Percentiles rank a stretch among this genome's conserved stretches.
Conservation (phyloP, 108 stramenopile species). For the Epithemia pelagica region DNA sequence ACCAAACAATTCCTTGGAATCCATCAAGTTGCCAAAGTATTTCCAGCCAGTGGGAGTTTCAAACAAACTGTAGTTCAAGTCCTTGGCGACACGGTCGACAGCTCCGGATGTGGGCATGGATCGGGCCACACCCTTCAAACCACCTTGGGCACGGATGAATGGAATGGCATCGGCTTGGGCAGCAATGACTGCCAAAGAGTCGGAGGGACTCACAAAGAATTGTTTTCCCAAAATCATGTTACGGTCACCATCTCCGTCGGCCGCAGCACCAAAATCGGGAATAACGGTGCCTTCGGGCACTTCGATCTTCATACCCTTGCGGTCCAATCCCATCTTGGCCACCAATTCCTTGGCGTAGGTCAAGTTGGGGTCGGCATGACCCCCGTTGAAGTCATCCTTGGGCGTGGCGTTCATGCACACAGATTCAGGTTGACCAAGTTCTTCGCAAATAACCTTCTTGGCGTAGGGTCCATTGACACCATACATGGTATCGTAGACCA, state of each 20-base stretch:
- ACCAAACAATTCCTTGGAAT: conserved; percentile 87
- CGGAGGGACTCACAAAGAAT: conserved; percentile 99
- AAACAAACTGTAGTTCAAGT: conserved; percentile 88
- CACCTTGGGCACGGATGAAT: conserved; percentile 94
- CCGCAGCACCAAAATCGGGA: conserved; percentile 97
- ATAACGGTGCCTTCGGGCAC: conserved; percentile 50
- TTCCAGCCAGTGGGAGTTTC: conserved; percentile 99
- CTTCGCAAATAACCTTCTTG: conserved; percentile 89
- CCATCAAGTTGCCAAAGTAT: conserved; percentile 99
- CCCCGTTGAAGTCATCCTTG: conserved; percentile 96
- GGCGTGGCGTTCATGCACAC: conserved; percentile 84
- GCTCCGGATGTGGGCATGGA: conserved; percentile 99
- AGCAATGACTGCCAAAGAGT: conserved; percentile 97
- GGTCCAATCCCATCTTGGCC: conserved; percentile 86
- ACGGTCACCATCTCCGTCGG: conserved; percentile 99
- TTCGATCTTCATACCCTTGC: conserved; percentile 73
- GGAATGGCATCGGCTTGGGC: conserved; percentile 95
- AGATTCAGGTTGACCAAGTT: conserved; percentile 80
- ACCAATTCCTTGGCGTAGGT: conserved; percentile 99
- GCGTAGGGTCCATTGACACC: conserved; percentile 98
- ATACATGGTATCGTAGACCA: conserved; percentile 98
- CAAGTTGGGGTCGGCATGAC: conserved; percentile 99
- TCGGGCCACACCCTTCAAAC: conserved; percentile 95
- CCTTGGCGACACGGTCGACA: conserved; percentile 95
- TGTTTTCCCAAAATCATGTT: conserved; percentile 99